Percentiles rank a stretch among this genome's conserved stretches.
Evolutionary conservation across 768 basidiomycete genomes (phyloP).

Genomic region (Pisolithus orientalis): DNA sequence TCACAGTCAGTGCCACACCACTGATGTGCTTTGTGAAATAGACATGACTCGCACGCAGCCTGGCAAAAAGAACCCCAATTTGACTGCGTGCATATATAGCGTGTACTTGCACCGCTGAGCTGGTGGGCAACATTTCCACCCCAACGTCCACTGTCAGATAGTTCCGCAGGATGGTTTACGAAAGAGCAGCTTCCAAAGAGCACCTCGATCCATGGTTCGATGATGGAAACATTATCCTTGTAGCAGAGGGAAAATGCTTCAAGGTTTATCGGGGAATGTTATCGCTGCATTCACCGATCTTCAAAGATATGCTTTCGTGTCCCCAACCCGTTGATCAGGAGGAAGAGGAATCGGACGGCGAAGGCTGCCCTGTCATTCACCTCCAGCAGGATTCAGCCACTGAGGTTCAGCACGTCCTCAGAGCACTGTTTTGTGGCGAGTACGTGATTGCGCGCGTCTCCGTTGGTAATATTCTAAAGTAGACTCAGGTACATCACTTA

Average conservation of each 20-base stretch:
- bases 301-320: background rate
- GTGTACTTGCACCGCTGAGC: too few species aligned
- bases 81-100: too few species aligned
- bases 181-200: too few species aligned
- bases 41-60: too few species aligned
- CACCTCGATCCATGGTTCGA: background rate
- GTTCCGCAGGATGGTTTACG: too few species aligned
- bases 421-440: background rate
- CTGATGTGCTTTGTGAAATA: too few species aligned
- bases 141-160: too few species aligned
- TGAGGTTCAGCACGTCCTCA: background rate
- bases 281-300: too few species aligned
- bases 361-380: background rate
- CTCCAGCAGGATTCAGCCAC: background rate
- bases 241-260: background rate
- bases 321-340: background rate
- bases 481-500: background rate
- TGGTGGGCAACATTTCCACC: too few species aligned
- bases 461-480: background rate
- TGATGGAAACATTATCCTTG: background rate
- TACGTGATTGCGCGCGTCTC: background rate
- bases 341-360: background rate
- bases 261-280: background rate
- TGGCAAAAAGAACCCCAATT: too few species aligned
- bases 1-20: too few species aligned